Conservation (phyloP, 129 eudicot species). For the Pulicaria dysenterica region DNA sequence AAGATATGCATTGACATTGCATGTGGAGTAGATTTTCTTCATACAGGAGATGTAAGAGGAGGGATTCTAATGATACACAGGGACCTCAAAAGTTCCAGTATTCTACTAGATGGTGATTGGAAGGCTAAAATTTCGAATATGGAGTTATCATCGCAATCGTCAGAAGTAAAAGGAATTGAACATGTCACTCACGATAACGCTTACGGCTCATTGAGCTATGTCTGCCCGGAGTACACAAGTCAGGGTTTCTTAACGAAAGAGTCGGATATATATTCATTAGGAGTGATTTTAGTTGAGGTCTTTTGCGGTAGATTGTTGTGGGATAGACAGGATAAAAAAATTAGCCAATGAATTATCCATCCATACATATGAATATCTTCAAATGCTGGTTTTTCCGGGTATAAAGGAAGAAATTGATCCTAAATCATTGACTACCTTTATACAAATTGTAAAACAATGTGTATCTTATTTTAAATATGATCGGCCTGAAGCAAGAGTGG, state of each 20-base stretch:
- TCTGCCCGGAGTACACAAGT: background rate
- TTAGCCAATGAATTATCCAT: background rate
- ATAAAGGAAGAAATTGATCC: constrained; percentile 4
- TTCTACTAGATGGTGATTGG: constrained; percentile 1
- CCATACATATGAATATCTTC: background rate
- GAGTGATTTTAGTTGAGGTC: constrained; percentile 1
- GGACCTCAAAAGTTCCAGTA: background rate
- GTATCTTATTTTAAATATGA: background rate
- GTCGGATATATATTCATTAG: background rate
- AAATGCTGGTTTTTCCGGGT: background rate
- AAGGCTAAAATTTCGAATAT: constrained; percentile 19
- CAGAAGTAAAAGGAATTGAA: background rate
- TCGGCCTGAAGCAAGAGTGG: background rate
- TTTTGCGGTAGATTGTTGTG: background rate
- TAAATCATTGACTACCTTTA: background rate
- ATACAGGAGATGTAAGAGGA: background rate
- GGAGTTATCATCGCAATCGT: background rate
- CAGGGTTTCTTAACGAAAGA: background rate
- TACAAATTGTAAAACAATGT: background rate
- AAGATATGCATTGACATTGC: constrained; percentile 10
- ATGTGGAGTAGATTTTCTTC: constrained; percentile 1
- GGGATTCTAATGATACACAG: background rate
- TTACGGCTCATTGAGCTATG: background rate
- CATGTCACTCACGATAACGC: background rate
- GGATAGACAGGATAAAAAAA: no score